A percentile compares a stretch with the other conserved stretches of the same genome.
Conservation (phyloP, 768 basidiomycete species). For the Pleurotus cornucopiae region DNA sequence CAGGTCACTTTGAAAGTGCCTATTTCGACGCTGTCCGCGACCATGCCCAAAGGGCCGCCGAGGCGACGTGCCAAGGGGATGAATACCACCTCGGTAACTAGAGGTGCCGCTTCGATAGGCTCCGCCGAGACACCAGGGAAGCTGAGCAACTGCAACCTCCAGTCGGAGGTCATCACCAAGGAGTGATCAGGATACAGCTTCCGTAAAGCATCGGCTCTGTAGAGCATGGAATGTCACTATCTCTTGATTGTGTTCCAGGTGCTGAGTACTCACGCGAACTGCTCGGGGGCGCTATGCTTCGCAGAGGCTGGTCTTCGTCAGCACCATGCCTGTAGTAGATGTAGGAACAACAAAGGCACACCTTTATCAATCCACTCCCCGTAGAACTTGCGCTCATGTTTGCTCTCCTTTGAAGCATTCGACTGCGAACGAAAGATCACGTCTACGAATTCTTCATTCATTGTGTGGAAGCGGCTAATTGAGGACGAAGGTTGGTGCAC, state of each 20-base stretch:
- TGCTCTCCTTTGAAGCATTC: not conserved
- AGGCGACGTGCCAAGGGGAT: conserved; percentile 39
- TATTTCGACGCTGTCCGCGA: conserved; percentile 47
- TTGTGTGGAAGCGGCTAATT: no score
- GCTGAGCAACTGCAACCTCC: conserved; percentile 38
- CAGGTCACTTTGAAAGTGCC: conserved; percentile 55
- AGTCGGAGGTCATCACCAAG: conserved; percentile 48
- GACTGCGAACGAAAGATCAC: not conserved
- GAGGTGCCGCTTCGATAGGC: conserved; percentile 43
- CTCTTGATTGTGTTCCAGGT: no score
- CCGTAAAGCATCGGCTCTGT: conserved; percentile 44
- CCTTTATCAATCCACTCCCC: conserved; percentile 50
- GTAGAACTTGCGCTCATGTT: conserved; percentile 28
- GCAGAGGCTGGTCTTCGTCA: conserved; percentile 41
- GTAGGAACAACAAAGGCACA: conserved; percentile 17
- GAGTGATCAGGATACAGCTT: conserved; percentile 61
- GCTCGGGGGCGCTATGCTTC: conserved; percentile 38
- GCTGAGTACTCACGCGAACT: conserved; percentile 36
- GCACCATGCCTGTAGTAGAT: not conserved
- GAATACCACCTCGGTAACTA: conserved; percentile 49
- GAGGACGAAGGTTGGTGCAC: no score
- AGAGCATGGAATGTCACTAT: not conserved
- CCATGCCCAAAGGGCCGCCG: conserved; percentile 42
- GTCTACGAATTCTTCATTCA: not conserved
- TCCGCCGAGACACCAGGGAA: conserved; percentile 46